Base-by-base conservation (phyloP, 805 yeast genomes). In the Starmerella stellata region DNA sequence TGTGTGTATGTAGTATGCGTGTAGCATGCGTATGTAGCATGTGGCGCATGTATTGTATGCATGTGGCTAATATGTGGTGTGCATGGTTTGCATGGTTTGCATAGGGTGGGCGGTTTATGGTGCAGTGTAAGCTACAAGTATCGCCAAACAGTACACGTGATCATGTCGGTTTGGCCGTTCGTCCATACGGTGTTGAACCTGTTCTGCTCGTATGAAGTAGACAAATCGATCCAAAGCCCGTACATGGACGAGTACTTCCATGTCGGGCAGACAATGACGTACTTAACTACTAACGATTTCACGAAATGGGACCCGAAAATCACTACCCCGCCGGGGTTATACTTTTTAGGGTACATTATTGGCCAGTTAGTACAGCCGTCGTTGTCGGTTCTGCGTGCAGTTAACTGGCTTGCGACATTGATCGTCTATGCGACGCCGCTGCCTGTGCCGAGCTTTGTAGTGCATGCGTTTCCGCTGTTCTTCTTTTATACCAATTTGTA, bases 291-390 rank as follows among this genome's bases (percentile, higher is more conserved):
- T 11, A 38, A 34, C 20, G 61, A 72, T 37, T 82, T 74, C 59
- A 38, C 45, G n/a, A 50, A 60, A 1, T 83, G 94, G 94, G 82
- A 90, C 55, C 66, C 74, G 11, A 85, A 87, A 53, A 82, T 90
- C 53, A 87, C 98, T 2, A 90, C 98, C 0, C 98, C 98, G 1
- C 96, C 96, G 1, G 98, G 96, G 0, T 61, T 87, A 15, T 87
- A 90, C 53, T 36, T 65, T 5, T 33, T 48, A 9, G 52, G 59
- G 28, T 31, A 44, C 15, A 19, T 50, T 21, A 27, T 47, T 5
- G 32, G 44, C 48, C 51, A 40, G 9, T 43, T 21, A 45, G 55
- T 3, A 43, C 40, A 37, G 4, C 28, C 34, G 2, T 17, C 28
- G 16, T 44, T 69, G 17, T 47, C 60, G 1, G 59, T 37, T 4